Evolutionary conservation across 371 early-diverging fungal genomes (phyloP), one percentile per base, ranked within the genome.

Genomic region (Dipsacomyces acuminosporus): DNA sequence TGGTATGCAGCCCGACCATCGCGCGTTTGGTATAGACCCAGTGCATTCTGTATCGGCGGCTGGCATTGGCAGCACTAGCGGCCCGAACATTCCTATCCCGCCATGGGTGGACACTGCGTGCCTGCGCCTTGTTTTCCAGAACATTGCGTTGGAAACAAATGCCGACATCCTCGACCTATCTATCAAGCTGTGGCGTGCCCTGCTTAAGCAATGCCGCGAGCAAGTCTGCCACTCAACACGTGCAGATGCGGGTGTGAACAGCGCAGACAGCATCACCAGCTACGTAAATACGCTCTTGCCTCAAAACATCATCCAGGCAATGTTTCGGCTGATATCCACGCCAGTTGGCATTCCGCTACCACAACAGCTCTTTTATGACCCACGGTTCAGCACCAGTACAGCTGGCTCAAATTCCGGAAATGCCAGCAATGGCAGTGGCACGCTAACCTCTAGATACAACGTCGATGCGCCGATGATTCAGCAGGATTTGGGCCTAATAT

Each of bases 381-480:
- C 60, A 8, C 63, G 69, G 3, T 30, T 11, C 5, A 11, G 7
- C 30, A 30, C 5, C 11, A 30, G 30, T 30, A 30, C 30, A 30
- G 30, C 30, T 11, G 11, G 11, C 5, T 5, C 30, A 30, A 78
- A 82, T 11, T 54, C 64, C 48, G 56, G 35, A 36, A 47, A 44
- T 20, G 54, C 9, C 11, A 45, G n/a, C 1, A 44, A 61, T 34
- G 76, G 70, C 8, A 41, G 58, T 1, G 71, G 77, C 42, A 8
- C 40, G 9, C 36, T 8, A 5, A 22, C 38, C 34, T 20, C 48
- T 23, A 36, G 54, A 6, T 84, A 86, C 59, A 87, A 87, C 52
- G 79, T 93, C 40, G 98, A 97, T 61, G 76, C 83, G 18, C 92
- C 91, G 14, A 94, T 97, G 93, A 77, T 91, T 24, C 78, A 80